Conservation (phyloP, 2,329 filamentous ascomycete genomes). For the Xylaria polymorpha region DNA sequence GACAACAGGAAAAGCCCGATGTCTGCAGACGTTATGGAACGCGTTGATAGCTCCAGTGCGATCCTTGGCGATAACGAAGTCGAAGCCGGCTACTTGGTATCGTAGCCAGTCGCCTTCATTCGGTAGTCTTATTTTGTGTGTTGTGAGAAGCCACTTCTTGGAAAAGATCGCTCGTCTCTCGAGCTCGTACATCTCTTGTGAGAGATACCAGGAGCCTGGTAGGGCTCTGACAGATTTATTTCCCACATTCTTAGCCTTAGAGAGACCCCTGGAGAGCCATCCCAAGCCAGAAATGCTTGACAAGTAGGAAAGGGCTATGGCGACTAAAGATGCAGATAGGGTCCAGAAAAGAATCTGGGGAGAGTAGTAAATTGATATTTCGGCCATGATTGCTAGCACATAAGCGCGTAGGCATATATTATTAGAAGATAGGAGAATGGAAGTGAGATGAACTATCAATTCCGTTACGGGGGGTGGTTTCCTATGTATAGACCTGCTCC, state of each 20-base stretch:
- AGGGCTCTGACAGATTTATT: conserved; percentile 46
- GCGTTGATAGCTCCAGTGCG: conserved; percentile 48
- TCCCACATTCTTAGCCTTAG: conserved; percentile 20
- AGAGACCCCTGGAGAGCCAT: conserved; percentile 22
- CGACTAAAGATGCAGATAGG: conserved; percentile 35
- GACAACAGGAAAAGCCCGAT: conserved; percentile 70
- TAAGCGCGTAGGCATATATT: neutral
- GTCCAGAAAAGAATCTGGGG: conserved; percentile 34
- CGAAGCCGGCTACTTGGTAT: conserved; percentile 38
- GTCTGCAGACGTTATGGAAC: conserved; percentile 72
- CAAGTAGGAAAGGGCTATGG: conserved; percentile 31
- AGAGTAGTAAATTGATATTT: conserved; percentile 36
- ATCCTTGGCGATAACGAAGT: conserved; percentile 39
- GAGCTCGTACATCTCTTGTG: conserved; percentile 66
- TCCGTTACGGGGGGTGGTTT: neutral
- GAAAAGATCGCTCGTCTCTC: conserved; percentile 69
- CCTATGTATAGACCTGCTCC: conserved; percentile 25
- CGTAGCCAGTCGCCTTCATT: conserved; percentile 39
- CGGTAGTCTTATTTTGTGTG: conserved; percentile 51
- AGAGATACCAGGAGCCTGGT: conserved; percentile 64
- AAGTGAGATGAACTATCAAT: neutral
- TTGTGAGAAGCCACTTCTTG: conserved; percentile 66
- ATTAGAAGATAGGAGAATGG: conserved; percentile 2
- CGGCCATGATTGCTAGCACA: conserved; percentile 30
- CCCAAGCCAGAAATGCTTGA: conserved; percentile 23